Evolutionary conservation across 139 green algal species (phyloP).

Genomic region (Chlamydomonas applanata): DNA sequence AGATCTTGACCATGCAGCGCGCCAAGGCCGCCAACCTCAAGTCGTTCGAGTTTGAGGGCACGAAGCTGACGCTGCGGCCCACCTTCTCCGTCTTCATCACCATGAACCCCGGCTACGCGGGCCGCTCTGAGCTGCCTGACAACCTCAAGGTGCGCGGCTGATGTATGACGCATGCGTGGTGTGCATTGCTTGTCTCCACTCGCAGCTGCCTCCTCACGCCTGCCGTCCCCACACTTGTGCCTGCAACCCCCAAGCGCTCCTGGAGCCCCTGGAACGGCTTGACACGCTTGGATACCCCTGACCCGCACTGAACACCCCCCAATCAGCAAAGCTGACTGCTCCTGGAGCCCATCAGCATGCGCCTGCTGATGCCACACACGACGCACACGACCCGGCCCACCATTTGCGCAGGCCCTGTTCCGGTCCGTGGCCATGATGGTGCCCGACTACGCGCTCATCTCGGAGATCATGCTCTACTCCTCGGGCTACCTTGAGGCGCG

Average conservation of each 20-base stretch:
- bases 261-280: too few relatives aligned
- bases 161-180: too few relatives aligned
- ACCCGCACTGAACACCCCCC: constrained; percentile 92
- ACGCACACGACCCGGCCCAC: too few relatives aligned
- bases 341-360: constrained; percentile 57
- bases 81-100: constrained; percentile 86
- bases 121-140: constrained; percentile 45
- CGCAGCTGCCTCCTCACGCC: too few relatives aligned
- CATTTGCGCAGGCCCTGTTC: constrained; percentile 73
- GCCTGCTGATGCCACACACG: background rate
- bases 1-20: constrained; percentile 86
- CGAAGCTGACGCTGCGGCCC: constrained; percentile 58
- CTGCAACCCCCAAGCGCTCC: too few relatives aligned
- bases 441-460: constrained; percentile 87
- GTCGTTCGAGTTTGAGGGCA: constrained; percentile 84
- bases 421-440: constrained; percentile 90
- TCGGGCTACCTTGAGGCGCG: constrained; percentile 67
- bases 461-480: constrained; percentile 94
- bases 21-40: constrained; percentile 67
- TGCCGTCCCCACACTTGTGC: too few relatives aligned
- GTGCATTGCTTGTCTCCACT: too few relatives aligned
- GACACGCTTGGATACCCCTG: too few relatives aligned
- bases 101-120: constrained; percentile 75
- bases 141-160: constrained; percentile 66
- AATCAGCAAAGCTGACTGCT: constrained; percentile 73